Conservation (phyloP, 306 rosid genomes). For the Carpinus viminea region DNA sequence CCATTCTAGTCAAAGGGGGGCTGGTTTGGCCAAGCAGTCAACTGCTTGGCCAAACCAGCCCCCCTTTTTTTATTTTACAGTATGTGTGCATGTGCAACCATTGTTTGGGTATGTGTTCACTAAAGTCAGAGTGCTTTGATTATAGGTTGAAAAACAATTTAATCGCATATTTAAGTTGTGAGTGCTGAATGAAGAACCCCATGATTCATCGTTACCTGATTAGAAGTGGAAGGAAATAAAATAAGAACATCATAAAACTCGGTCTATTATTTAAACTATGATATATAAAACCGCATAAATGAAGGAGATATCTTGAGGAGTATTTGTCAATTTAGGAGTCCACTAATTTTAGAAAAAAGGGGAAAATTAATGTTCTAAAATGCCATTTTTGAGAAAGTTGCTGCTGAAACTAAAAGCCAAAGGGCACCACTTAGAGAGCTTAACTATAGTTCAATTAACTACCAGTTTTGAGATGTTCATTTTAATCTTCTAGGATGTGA, state of each 20-base stretch:
- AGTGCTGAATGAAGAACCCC: neutral
- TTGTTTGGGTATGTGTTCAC: neutral
- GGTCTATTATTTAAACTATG: neutral
- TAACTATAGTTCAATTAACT: neutral
- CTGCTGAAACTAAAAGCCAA: neutral
- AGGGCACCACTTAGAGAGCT: neutral
- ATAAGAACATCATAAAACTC: neutral
- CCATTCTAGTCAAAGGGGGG: slow-evolving; percentile 37
- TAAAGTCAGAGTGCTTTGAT: neutral
- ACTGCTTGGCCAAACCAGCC: slow-evolving; percentile 46
- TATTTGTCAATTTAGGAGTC: neutral
- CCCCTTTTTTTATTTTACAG: slow-evolving; percentile 36
- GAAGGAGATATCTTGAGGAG: neutral
- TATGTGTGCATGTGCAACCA: neutral
- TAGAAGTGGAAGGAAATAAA: neutral
- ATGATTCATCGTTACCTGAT: neutral
- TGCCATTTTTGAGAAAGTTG: neutral
- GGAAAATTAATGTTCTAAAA: neutral
- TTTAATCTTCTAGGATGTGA: neutral
- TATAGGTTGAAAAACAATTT: neutral
- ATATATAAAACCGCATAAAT: neutral
- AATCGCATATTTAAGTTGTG: neutral
- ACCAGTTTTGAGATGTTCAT: neutral
- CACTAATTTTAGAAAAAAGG: neutral
- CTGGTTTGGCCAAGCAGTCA: slow-evolving; percentile 47